Evolutionary conservation across 345 rosid species (phyloP), one percentile per base, ranked within the genome.

Genomic region (Eucalyptus cloeziana): DNA sequence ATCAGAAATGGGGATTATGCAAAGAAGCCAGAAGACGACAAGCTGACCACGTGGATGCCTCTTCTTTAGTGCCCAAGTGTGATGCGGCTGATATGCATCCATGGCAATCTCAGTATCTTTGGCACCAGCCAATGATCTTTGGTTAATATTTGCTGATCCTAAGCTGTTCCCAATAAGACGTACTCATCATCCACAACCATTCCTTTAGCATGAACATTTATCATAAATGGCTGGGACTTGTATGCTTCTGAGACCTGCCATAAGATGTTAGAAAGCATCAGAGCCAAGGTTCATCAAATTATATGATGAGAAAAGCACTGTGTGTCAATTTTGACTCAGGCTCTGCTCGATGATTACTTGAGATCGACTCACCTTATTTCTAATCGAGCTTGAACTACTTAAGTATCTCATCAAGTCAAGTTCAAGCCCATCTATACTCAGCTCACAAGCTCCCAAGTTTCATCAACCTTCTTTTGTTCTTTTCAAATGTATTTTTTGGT

Each of bases 81-180:
- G 92, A 93, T 94, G 94, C n/a, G 98, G 99, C 90, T 97, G 99
- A 89, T 98, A 98, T 22, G 98, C 96, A 88, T 97, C 99, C 99
- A 98, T 95, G 33, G 99, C 99, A 86, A 95, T 95, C 93, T 97
- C 99, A 2, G 99, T 95, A 90, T 96, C 99, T 91, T 96, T 96
- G 10, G 98, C 91, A 47, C 99, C 99, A 27, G 98, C 98, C 98
- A 94, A 93, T 45, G 99, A 97, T 94, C 99, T 95, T 94, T 97
- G 97, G 94, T 97, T 97, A 79, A 97, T 95, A 93, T 97, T 96
- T 49, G 98, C 98, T 49, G 99, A 97, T 92, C 99, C 99, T 50
- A 96, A n/a, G 99, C 98, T 85, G 99, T 95, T 92, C 98, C 99
- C 54, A 97, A n/a, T 87, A 97, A 94, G 33, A 94, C 95, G 89